Evolutionary conservation across 108 stramenopile species (phyloP), one percentile per base, ranked within the genome.

Genomic region (Schizochytrium sp.): DNA sequence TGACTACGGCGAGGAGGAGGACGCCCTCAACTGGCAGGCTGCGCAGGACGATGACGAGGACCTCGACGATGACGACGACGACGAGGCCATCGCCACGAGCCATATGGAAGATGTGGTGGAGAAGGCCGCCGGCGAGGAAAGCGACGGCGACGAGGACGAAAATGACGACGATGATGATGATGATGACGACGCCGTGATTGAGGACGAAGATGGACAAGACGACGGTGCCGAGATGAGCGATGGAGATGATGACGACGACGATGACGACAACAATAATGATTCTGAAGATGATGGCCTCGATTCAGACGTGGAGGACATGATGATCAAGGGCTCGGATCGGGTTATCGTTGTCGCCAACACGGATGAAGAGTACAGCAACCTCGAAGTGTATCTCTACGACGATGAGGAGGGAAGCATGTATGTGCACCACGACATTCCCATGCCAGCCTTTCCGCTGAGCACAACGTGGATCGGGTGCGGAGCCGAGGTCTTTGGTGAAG

Each of bases 401-500:
- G 72, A 92, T 83, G 91, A 95, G 58, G 92, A 94, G 5, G 97
- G 96, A 43, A 97, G 96, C 88, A 91, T 99, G 60, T 99, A 96
- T 92, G 96, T 98, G 25, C 99, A 99, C 93, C 99, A 99, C 91
- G 99, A 99, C 92, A 97, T 99, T 87, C 93, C 97, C 10, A 91
- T 99, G 44, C 98, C 98, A 4, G 95, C 98, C 34, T 98, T 98
- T 88, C 99, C 99, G 21, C 94, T 99, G 23, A 96, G 95, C 90
- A 44, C 99, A 57, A 92, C 90, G 51, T 94, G 93, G 93, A 47
- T 91, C 89, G 72, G 72, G 8, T 23, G 25, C 0, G 88, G 88
- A 28, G n/a, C 48, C n/a, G 76, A 83, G 76, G 76, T 83, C 12
- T 83, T 83, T 8, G 76, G 76, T 45, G 58, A 57, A 88, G 55